phyloP scores from a whole-genome alignment of 148 eudicot species.

The Tetragonia tetragonoides region DNA sequence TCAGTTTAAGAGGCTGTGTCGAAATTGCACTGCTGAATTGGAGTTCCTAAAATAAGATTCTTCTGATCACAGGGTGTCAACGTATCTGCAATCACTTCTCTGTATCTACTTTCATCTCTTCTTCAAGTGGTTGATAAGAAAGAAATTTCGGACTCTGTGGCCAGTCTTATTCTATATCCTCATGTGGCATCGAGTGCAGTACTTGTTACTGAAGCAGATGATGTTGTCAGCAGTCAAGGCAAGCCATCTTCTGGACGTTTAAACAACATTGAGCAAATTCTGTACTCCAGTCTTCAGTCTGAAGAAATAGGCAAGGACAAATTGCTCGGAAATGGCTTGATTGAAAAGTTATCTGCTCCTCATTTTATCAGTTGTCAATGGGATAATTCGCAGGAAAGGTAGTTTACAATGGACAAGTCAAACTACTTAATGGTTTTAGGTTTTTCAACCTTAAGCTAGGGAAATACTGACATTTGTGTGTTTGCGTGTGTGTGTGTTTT shows the following conservation, averaged over 20 bases:
- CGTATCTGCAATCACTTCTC: conserved; percentile 41
- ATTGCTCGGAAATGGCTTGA: conserved; percentile 26
- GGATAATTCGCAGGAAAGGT: conserved; percentile 40
- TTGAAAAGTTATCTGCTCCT: conserved; percentile 28
- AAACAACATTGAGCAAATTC: conserved; percentile 25
- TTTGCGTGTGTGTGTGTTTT: too few relatives aligned
- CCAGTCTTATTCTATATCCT: conserved; percentile 45
- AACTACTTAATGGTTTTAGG: not conserved
- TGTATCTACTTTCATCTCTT: conserved; percentile 39
- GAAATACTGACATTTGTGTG: not conserved
- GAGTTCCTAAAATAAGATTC: not conserved
- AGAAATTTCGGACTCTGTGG: conserved; percentile 45
- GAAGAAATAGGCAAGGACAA: conserved; percentile 22
- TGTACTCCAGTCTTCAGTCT: conserved; percentile 25
- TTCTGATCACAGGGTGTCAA: conserved; percentile 36
- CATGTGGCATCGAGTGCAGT: conserved; percentile 26
- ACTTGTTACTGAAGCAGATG: conserved; percentile 23
- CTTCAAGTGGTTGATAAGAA: conserved; percentile 49
- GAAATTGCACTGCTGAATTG: not conserved
- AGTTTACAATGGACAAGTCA: not conserved
- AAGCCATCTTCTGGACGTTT: conserved; percentile 22
- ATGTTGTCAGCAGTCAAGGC: conserved; percentile 12
- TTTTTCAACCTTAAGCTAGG: not conserved
- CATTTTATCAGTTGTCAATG: conserved; percentile 16
- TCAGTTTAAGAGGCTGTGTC: not conserved